These are phyloP conservation scores for Suhomyces bribrorum DNA, from an alignment of 1,139 yeast genomes.

Conservation along the genomic window DNA sequence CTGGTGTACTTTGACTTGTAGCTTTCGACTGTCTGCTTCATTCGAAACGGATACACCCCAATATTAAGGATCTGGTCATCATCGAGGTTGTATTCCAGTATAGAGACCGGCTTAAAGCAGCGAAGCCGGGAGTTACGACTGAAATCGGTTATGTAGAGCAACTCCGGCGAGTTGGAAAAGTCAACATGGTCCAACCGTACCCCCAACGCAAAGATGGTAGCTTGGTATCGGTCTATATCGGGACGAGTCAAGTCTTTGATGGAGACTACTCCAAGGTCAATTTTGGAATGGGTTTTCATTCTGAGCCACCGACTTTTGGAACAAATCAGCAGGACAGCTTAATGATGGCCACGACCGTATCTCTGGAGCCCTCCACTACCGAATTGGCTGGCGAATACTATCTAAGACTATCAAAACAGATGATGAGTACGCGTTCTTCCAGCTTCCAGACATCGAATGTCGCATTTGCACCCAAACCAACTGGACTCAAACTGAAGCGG, in stretches of 20 bases:
- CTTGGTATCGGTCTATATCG: slow-evolving; percentile 2
- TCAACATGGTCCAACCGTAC: slow-evolving; percentile 10
- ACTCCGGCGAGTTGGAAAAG: slow-evolving; percentile 8
- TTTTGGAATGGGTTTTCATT: no score
- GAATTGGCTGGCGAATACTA: no score
- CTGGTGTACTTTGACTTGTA: slow-evolving; percentile 1
- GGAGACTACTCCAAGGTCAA: slow-evolving; percentile 1
- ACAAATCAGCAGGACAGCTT: no score
- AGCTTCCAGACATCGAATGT: no score
- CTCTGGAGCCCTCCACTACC: no score
- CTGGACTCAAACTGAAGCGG: no score
- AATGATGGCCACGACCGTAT: no score
- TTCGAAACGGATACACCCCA: slow-evolving; percentile 4
- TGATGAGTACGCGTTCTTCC: no score
- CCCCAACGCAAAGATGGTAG: slow-evolving; percentile 8
- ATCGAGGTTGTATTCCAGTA: slow-evolving; percentile 4
- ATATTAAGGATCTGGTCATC: slow-evolving; percentile 11
- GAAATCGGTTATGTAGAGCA: slow-evolving; percentile 13
- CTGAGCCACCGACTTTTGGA: no score
- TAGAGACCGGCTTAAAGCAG: not conserved
- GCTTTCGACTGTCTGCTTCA: not conserved
- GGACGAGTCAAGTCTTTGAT: slow-evolving; percentile 3
- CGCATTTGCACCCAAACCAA: no score
- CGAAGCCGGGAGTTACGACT: slow-evolving; percentile 5
- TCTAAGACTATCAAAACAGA: no score